phyloP scores from a whole-genome alignment of 2,329 filamentous ascomycete genomes.

The Microdochium paspali region DNA sequence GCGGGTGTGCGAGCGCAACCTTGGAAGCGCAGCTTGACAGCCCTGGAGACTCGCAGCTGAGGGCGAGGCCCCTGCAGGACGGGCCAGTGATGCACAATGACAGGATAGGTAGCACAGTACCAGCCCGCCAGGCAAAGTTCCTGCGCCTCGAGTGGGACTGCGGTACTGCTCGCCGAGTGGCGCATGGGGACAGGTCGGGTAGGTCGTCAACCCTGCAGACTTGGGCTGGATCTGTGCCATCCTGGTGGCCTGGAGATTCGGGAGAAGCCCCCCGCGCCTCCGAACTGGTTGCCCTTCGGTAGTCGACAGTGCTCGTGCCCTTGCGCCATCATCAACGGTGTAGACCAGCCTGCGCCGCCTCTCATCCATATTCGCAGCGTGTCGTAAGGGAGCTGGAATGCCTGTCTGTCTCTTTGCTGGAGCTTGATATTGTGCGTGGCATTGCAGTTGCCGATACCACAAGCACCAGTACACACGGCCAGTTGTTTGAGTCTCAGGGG shows the following conservation, averaged over 20 bases:
- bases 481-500: no score
- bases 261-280: neutral
- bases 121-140: neutral
- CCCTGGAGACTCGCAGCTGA: neutral
- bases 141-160: neutral
- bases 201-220: neutral
- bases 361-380: no score
- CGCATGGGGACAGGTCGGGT: neutral
- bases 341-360: no score
- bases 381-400: no score
- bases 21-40: neutral
- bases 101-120: neutral
- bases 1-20: no score
- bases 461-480: no score
- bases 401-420: no score
- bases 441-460: no score
- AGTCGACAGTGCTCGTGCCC: neutral
- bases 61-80: neutral
- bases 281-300: neutral
- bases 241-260: neutral
- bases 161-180: constrained; percentile 1
- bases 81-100: neutral
- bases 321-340: neutral
- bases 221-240: neutral
- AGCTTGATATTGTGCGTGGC: no score